Base-by-base conservation (phyloP, 1,139 yeast species). In the Cylindricascospora bacillispora region DNA sequence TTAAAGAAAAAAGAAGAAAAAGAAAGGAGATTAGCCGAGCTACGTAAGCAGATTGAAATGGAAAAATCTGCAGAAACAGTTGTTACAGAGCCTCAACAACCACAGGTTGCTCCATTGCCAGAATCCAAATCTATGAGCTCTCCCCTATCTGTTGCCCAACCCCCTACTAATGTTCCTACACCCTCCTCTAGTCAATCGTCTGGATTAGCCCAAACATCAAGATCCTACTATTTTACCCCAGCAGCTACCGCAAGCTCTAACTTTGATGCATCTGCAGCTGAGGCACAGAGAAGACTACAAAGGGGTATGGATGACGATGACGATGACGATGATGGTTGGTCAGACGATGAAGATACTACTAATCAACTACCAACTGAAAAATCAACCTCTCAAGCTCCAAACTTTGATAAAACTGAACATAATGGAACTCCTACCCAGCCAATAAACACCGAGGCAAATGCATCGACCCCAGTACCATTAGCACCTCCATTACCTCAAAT, bases 281-380 rank as follows among this genome's bases (percentile, higher is more conserved):
- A 69, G 30, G 72, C 70, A 2, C 83, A 75, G 51, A 62, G 83
- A 47, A 70, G 64, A 13, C 65, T 76, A 5, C 83, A 75, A 51
- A 60, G 80, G 49, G 82, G 83, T 3, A 48, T 65, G 28, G 39
- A 34, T 27, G 38, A 35, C 22, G 45, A 38, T 24, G 67, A 62
- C 32, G 51, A 47, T n/a, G 67, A 63, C 32, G n/a, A n/a, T n/a
- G 78, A 68, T 39, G 73, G 72, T 36, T 73, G 70, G 44, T 68
- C 66, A 5, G 81, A 71, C 26, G 72, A 66, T 2, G 73, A 70
- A 14, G 66, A 60, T 15, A 64, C 56, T 27, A 37, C 27, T 24
- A 13, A 19, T 22, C 5, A 17, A 21, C 13, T 33, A 17, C 11
- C 27, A 4, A 18, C 12, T n/a, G 15, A 14, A 5, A 31, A 20